phyloP scores from a whole-genome alignment of 2,329 filamentous ascomycete genomes.

The Aspergillus transmontanensis region DNA sequence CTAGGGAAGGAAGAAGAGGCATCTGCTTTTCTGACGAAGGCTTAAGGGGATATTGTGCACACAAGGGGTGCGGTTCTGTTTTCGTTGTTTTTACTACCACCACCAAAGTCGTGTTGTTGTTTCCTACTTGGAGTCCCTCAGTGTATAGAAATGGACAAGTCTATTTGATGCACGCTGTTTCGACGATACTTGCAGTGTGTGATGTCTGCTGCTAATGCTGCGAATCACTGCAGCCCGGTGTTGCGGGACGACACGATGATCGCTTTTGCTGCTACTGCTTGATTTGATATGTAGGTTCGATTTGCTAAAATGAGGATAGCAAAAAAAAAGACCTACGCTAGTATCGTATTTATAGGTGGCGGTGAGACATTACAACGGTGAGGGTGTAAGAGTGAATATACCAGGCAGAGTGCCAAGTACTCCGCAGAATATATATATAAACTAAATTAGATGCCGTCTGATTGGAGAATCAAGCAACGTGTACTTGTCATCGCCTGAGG shows the following conservation, averaged over 20 bases:
- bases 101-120: conserved; percentile 31
- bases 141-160: conserved; percentile 39
- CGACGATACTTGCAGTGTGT: background rate
- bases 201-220: background rate
- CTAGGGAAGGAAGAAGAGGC: conserved; percentile 82
- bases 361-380: background rate
- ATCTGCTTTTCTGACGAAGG: conserved; percentile 54
- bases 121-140: conserved; percentile 27
- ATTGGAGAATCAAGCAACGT: background rate
- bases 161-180: conserved; percentile 1
- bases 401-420: background rate
- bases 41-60: conserved; percentile 22
- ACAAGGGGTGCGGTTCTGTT: conserved; percentile 22
- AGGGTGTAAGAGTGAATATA: background rate
- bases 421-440: conserved; percentile 8
- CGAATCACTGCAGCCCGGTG: background rate
- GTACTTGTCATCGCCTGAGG: conserved; percentile 5
- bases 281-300: background rate
- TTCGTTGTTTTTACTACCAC: conserved; percentile 27
- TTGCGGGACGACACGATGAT: background rate
- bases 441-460: conserved; percentile 6
- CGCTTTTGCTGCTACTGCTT: background rate
- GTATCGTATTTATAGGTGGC: background rate
- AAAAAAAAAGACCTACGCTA: background rate
- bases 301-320: background rate